phyloP scores from a whole-genome alignment of 2,329 filamentous ascomycete species.

The Scytalidium sp. region DNA sequence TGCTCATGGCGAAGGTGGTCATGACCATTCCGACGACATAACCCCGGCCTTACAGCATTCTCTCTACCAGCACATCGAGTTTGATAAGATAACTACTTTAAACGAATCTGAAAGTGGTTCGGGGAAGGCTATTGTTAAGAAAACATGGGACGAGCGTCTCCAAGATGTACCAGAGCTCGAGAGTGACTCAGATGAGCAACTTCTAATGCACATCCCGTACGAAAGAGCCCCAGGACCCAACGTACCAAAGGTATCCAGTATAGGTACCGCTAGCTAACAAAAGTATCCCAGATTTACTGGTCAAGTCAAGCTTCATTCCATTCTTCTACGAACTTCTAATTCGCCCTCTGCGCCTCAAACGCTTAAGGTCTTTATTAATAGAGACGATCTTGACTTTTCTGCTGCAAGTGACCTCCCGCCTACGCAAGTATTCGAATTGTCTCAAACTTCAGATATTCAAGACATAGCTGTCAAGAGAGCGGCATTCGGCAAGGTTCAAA shows the following conservation, averaged over 20 bases:
- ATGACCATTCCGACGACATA: conserved; percentile 91
- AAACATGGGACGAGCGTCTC: conserved; percentile 85
- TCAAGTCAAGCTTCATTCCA: conserved; percentile 87
- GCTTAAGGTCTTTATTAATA: conserved; percentile 84
- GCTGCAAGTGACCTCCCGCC: conserved; percentile 67
- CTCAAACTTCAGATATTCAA: conserved; percentile 77
- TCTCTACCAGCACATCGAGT: conserved; percentile 89
- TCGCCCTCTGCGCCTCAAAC: conserved; percentile 72
- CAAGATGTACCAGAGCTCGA: conserved; percentile 69
- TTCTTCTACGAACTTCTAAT: conserved; percentile 78
- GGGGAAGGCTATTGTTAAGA: conserved; percentile 76
- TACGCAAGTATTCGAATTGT: conserved; percentile 74
- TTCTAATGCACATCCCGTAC: conserved; percentile 89
- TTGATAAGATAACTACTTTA: conserved; percentile 77
- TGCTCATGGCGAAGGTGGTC: conserved; percentile 67
- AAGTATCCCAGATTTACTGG: conserved; percentile 72
- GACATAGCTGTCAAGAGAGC: conserved; percentile 87
- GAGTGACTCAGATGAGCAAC: conserved; percentile 87
- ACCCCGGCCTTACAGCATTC: conserved; percentile 87
- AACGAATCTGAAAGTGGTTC: conserved; percentile 72
- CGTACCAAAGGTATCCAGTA: too few relatives aligned
- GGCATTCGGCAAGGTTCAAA: conserved; percentile 81
- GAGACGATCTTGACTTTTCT: conserved; percentile 80
- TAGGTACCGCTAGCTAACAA: too few relatives aligned
- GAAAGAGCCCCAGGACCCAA: too few relatives aligned